phyloP scores from a whole-genome alignment of 306 rosid genomes.

The Acmispon strigosus region DNA sequence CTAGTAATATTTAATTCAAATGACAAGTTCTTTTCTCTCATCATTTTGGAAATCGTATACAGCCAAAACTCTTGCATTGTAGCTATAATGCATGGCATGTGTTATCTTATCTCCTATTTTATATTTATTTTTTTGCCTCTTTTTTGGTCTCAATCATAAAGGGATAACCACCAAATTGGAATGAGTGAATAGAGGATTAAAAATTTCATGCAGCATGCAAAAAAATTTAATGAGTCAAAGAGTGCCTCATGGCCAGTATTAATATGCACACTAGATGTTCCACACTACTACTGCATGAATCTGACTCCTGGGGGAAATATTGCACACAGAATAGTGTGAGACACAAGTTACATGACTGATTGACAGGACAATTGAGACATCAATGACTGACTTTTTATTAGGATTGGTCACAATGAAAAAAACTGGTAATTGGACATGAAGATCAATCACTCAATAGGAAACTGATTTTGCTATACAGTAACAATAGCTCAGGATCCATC shows the following conservation, averaged over 20 bases:
- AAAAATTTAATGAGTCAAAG: background rate
- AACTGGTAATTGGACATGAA: background rate
- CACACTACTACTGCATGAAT: too few species aligned
- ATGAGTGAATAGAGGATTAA: background rate
- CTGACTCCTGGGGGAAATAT: background rate
- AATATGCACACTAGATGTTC: conserved; percentile 3
- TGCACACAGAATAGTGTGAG: background rate
- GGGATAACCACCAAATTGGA: background rate
- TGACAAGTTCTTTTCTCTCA: background rate
- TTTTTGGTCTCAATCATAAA: background rate
- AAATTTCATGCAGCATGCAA: background rate
- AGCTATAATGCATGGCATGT: background rate
- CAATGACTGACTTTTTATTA: background rate
- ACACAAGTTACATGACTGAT: conserved; percentile 18
- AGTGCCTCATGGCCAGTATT: conserved; percentile 6
- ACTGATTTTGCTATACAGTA: background rate
- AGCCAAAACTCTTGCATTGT: conserved; percentile 3
- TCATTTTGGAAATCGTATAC: background rate
- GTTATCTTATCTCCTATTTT: background rate
- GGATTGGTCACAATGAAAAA: background rate
- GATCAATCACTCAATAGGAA: background rate
- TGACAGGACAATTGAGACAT: conserved; percentile 16
- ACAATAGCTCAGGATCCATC: background rate
- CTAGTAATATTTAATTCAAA: background rate
- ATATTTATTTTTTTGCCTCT: too few species aligned